Conservation (phyloP, 2,329 filamentous ascomycete species). For the Thyridium curvatum region DNA sequence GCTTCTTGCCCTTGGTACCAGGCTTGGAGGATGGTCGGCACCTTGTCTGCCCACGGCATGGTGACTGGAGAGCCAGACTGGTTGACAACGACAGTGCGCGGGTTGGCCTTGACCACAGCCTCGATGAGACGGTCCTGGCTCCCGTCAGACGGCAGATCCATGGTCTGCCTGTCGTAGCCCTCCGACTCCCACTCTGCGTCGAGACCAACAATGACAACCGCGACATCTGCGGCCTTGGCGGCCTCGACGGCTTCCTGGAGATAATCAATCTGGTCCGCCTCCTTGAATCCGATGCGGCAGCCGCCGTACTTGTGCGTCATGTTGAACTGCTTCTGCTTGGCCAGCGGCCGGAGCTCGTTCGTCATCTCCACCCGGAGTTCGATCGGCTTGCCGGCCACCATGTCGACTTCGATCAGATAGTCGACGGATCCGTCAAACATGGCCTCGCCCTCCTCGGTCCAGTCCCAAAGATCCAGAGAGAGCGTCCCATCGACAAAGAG, state of each 20-base stretch:
- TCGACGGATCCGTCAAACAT: slow-evolving; percentile 67
- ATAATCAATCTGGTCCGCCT: slow-evolving; percentile 55
- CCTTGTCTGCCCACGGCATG: slow-evolving; percentile 63
- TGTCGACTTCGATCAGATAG: slow-evolving; percentile 52
- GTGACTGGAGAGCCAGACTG: slow-evolving; percentile 63
- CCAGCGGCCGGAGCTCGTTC: slow-evolving; percentile 56
- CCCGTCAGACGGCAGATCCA: slow-evolving; percentile 51
- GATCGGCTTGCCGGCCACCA: slow-evolving; percentile 52
- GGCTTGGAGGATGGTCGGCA: slow-evolving; percentile 62
- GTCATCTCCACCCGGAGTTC: slow-evolving; percentile 60
- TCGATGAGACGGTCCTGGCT: slow-evolving; percentile 58
- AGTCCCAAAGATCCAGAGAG: slow-evolving; percentile 61
- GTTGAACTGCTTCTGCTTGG: slow-evolving; percentile 50
- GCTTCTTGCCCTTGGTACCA: slow-evolving; percentile 69
- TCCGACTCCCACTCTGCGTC: slow-evolving; percentile 74
- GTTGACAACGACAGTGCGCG: slow-evolving; percentile 61
- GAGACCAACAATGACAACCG: slow-evolving; percentile 61
- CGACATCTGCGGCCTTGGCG: slow-evolving; percentile 58
- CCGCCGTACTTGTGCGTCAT: slow-evolving; percentile 63
- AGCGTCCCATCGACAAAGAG: slow-evolving; percentile 54
- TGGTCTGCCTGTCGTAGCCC: slow-evolving; percentile 59
- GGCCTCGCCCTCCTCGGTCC: slow-evolving; percentile 62
- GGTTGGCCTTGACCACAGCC: slow-evolving; percentile 56
- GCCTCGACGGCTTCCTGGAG: slow-evolving; percentile 59
- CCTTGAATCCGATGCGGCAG: slow-evolving; percentile 65